Conservation (phyloP, 1,284 basidiomycete genomes). For the Leccinum pachyderme region DNA sequence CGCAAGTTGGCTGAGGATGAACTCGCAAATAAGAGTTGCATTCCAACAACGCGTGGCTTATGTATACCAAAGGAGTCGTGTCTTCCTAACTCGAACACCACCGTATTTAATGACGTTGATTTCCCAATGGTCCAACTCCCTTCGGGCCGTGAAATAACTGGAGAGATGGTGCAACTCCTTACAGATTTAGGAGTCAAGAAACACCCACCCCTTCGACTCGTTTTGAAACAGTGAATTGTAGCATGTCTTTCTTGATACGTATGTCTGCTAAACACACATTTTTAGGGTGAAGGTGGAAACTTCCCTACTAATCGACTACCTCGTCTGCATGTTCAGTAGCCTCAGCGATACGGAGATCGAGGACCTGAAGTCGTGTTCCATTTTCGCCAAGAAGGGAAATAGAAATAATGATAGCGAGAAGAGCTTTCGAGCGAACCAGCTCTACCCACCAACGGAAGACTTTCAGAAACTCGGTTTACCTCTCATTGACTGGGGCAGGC, state of each 20-base stretch:
- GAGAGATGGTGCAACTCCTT: conserved; percentile 70
- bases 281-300: conserved; percentile 75
- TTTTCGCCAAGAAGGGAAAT: too few species aligned
- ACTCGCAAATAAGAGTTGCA: conserved; percentile 62
- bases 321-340: conserved; percentile 66
- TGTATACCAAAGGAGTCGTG: conserved; percentile 75
- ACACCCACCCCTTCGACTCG: conserved; percentile 84
- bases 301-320: conserved; percentile 73
- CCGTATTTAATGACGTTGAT: conserved; percentile 46
- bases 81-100: conserved; percentile 46
- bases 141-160: conserved; percentile 61
- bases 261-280: background rate
- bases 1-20: conserved; percentile 48
- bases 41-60: conserved; percentile 81
- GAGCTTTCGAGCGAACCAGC: conserved; percentile 58
- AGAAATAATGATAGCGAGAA: background rate
- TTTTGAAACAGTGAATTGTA: conserved; percentile 51
- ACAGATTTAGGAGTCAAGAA: conserved; percentile 76
- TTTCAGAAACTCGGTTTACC: conserved; percentile 76
- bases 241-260: background rate
- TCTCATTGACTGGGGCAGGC: conserved; percentile 72
- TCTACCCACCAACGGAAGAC: conserved; percentile 80
- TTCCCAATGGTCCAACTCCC: conserved; percentile 76
- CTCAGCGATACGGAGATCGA: background rate
- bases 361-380: conserved; percentile 64